Conservation (phyloP, 2,329 filamentous ascomycete genomes). For the Ophiostoma sp. region DNA sequence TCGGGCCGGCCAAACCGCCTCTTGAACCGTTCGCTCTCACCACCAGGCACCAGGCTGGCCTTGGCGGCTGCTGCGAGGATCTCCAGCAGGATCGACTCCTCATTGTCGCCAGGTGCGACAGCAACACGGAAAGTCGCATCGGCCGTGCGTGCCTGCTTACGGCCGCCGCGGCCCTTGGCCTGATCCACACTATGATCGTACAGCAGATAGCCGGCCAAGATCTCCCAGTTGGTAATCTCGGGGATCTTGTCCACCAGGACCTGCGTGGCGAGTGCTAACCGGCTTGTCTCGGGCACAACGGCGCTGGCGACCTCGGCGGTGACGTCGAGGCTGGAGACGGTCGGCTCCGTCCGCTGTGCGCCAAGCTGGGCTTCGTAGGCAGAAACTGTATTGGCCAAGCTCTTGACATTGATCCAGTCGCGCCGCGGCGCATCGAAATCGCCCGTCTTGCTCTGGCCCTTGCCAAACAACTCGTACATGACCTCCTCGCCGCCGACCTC, state of each 20-base stretch:
- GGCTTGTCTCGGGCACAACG: slow-evolving; percentile 67
- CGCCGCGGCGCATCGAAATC: slow-evolving; percentile 74
- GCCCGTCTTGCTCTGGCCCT: slow-evolving; percentile 62
- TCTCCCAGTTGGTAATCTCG: slow-evolving; percentile 83
- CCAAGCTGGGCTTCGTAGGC: slow-evolving; percentile 74
- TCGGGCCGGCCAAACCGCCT: slow-evolving; percentile 53
- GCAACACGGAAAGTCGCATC: slow-evolving; percentile 67
- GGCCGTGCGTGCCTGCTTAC: slow-evolving; percentile 39
- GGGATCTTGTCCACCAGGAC: slow-evolving; percentile 79
- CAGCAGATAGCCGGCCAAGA: slow-evolving; percentile 83
- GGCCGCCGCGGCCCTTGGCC: slow-evolving; percentile 40
- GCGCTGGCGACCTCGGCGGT: slow-evolving; percentile 47
- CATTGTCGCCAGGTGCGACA: slow-evolving; percentile 70
- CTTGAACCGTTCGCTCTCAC: slow-evolving; percentile 62
- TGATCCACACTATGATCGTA: slow-evolving; percentile 78
- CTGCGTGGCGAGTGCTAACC: slow-evolving; percentile 83
- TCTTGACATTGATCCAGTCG: slow-evolving; percentile 91
- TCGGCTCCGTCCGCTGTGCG: slow-evolving; percentile 37
- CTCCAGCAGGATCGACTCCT: slow-evolving; percentile 84
- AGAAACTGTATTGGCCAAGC: slow-evolving; percentile 78
- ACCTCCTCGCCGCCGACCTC: slow-evolving; percentile 78
- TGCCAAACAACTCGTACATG: slow-evolving; percentile 72
- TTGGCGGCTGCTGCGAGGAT: slow-evolving; percentile 82
- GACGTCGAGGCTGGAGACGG: slow-evolving; percentile 39
- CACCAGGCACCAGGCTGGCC: slow-evolving; percentile 63